Base-by-base conservation (phyloP, 352 stramenopile species). In the Paralagenidium karlingii region DNA sequence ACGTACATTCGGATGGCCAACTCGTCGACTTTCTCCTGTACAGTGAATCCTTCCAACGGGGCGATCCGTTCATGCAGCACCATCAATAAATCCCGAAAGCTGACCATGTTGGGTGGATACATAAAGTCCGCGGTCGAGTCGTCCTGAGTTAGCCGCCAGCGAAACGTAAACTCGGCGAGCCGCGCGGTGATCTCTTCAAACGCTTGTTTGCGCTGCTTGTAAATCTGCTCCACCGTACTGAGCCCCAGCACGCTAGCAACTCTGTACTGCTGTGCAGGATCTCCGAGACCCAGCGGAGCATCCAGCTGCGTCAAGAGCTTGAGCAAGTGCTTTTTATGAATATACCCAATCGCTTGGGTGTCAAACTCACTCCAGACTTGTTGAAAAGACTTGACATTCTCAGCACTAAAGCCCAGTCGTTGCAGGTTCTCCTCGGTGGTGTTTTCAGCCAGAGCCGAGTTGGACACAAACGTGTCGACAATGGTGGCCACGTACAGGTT, bases 21-120 rank as follows among this genome's bases (percentile, higher is more conserved):
- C 32, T 90, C 76, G 31, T 87, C 68, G 5, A 90, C 76, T 59
- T 90, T 90, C 33, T 87, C 76, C 33, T 80, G 64, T 1, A 90
- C 71, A 1, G 76, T 84, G 21, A 85, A 47, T 26, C 73, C 73
- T 10, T 84, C 73, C 6, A 82, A 41, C 3, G 73, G 76, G 2
- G 87, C 47, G 22, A 82, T 69, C 20, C 76, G 61, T 38, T 67
- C 62, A 5, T 70, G 78, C 3, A 90, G 49, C 4, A 87, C 71
- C 8, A 87, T 43, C 8, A 90, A 45, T 2, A 90, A 26, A 42
- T 90, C 73, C 0, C 62, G 76, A 40, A 86, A 87, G 2, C 74
- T 63, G 27, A 87, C 69, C 71, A 89, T 83, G 3, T 73, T 68
- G 0, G 51, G 50, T 10, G 73, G 68, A 20, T 57, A 79, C 13